These are phyloP conservation scores for Gynochthodes officinalis DNA, from an alignment of 257 asterid genomes.

Conservation along the genomic window DNA sequence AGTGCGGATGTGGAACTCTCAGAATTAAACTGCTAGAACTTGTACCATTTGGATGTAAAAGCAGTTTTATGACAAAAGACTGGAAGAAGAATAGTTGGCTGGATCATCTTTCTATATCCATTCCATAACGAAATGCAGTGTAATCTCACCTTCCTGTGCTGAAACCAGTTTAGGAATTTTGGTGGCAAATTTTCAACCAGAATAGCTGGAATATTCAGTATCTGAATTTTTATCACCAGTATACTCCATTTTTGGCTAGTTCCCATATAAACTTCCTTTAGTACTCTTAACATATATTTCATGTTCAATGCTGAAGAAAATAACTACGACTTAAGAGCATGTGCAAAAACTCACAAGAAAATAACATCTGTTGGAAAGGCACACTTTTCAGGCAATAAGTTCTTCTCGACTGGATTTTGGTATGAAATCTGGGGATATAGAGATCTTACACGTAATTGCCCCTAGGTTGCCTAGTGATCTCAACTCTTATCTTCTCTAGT, in stretches of 20 bases:
- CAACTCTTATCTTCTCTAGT: conserved; percentile 1
- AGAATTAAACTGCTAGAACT: neutral
- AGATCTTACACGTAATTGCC: neutral
- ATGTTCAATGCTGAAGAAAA: no score
- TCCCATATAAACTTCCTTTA: no score
- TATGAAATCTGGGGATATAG: neutral
- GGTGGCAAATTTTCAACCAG: no score
- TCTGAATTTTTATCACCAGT: no score
- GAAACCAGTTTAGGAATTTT: no score
- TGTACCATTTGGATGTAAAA: neutral
- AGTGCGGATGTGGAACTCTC: neutral
- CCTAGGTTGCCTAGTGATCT: neutral
- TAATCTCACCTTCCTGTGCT: no score
- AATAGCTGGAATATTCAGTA: no score
- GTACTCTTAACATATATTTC: no score
- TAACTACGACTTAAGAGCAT: no score
- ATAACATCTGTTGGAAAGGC: neutral
- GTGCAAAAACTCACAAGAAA: neutral
- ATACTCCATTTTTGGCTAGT: no score
- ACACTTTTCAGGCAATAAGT: neutral
- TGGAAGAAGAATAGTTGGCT: no score
- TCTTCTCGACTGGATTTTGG: neutral
- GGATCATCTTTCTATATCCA: neutral
- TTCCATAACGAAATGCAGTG: neutral
- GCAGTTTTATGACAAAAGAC: neutral